Percentiles rank a stretch among this genome's conserved stretches.
phyloP scores from a whole-genome alignment of 495 filamentous ascomycete genomes.

The Penicillium tannophilum region DNA sequence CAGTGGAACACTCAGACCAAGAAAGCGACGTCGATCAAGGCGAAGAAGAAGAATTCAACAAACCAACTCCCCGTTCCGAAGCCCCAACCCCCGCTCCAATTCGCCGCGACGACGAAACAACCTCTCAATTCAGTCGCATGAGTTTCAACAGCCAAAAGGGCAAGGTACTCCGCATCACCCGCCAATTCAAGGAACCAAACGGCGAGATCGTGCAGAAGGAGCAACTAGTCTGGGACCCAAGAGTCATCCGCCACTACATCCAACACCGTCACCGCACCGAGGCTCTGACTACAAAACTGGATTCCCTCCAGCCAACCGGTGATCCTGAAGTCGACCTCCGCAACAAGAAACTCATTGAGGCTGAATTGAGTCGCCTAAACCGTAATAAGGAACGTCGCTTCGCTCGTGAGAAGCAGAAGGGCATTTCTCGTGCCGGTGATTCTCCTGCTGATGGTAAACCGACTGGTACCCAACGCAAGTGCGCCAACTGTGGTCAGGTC shows the following conservation, averaged over 20 bases:
- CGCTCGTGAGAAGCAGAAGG: constrained; percentile 89
- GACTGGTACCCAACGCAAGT: constrained; percentile 82
- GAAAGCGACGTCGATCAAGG: constrained; percentile 70
- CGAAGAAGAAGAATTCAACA: constrained; percentile 63
- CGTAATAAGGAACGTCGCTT: constrained; percentile 90
- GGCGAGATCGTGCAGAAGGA: constrained; percentile 62
- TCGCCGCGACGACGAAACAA: constrained; percentile 73
- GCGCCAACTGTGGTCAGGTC: constrained; percentile 92
- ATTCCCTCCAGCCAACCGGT: constrained; percentile 69
- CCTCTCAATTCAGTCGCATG: constrained; percentile 81
- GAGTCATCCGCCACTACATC: constrained; percentile 70
- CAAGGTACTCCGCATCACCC: constrained; percentile 75
- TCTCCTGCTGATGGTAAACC: constrained; percentile 51
- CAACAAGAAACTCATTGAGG: constrained; percentile 62
- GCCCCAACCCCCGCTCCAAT: constrained; percentile 56
- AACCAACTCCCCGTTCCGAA: constrained; percentile 64
- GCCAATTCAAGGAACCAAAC: constrained; percentile 60
- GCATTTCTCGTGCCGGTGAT: constrained; percentile 48
- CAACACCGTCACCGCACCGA: constrained; percentile 57
- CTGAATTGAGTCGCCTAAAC: constrained; percentile 78
- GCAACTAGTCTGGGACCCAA: constrained; percentile 69
- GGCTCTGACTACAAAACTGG: constrained; percentile 67
- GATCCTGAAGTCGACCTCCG: constrained; percentile 69
- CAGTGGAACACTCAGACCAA: constrained; percentile 60
- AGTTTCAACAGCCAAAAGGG: constrained; percentile 68